A percentile compares a stretch with the other conserved stretches of the same genome.
phyloP scores from a whole-genome alignment of 2,329 filamentous ascomycete genomes.

The Scytalidium lignicola region DNA sequence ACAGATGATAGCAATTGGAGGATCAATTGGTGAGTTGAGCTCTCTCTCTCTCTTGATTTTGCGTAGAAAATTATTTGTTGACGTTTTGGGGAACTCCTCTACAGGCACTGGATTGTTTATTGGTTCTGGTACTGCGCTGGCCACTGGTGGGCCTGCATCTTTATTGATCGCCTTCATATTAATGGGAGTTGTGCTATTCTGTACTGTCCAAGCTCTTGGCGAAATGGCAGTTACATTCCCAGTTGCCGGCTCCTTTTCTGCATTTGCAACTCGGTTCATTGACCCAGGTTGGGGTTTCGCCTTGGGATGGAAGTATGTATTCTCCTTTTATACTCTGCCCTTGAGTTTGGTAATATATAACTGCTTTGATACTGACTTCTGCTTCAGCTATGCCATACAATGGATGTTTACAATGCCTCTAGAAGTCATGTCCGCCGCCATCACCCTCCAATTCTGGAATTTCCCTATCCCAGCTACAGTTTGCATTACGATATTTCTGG shows the following conservation, averaged over 20 bases:
- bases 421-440: conserved; percentile 79
- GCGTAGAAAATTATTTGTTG: background rate
- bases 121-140: conserved; percentile 68
- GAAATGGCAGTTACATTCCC: conserved; percentile 90
- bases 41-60: background rate
- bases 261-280: conserved; percentile 89
- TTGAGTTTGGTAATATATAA: background rate
- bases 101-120: conserved; percentile 81
- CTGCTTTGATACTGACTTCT: conserved; percentile 1
- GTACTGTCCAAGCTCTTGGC: conserved; percentile 84
- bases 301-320: conserved; percentile 81
- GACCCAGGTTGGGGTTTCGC: conserved; percentile 94
- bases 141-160: conserved; percentile 70
- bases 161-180: conserved; percentile 73
- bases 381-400: conserved; percentile 68
- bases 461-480: conserved; percentile 69
- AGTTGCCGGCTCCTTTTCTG: conserved; percentile 90
- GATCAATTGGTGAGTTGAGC: conserved; percentile 64
- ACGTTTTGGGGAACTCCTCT: conserved; percentile 25
- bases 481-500: conserved; percentile 78
- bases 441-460: conserved; percentile 81
- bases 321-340: background rate
- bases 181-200: conserved; percentile 83
- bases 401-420: conserved; percentile 81
- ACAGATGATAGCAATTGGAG: conserved; percentile 97